Evolutionary conservation across 495 filamentous ascomycete genomes (phyloP), one percentile per base, ranked within the genome.

Genomic region (Xylaria grammica): DNA sequence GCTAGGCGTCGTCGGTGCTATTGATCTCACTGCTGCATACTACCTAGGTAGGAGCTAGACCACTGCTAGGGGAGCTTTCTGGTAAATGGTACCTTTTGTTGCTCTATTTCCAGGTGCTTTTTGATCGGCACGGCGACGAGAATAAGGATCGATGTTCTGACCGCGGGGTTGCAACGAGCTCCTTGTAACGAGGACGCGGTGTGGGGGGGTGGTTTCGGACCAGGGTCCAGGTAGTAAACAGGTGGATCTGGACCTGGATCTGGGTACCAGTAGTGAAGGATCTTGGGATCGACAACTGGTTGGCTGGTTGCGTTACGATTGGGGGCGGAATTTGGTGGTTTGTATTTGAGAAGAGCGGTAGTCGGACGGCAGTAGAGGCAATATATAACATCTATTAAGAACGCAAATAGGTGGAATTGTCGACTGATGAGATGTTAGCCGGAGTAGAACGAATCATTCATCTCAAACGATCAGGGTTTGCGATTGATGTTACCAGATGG

Each of bases 141-240:
- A 48, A 48, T 48, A 17, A 29, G n/a, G 19, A 46, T 48, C 36
- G 56, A 20, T 48, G 29, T 17, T 51, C 38, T 48, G 50, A 11
- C 44, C n/a, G 40, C 52, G 60, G 60, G 60, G 50, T 63, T 62
- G 60, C 60, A 54, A 44, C n/a, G n/a, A n/a, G n/a, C n/a, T n/a
- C n/a, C n/a, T n/a, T n/a, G n/a, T n/a, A n/a, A n/a, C 40, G 42
- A 62, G 50, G 60, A 30, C 51, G 50, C 50, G 19, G 26, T 22
- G 19, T 45, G 59, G 40, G 54, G n/a, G 65, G 60, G 63, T 29
- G 46, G 71, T 60, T 62, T 68, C 62, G 69, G 63, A 66, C 57
- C 67, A 67, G 69, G 67, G 58, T 69, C 56, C 51, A 59, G 45
- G 61, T 63, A 57, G 32, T 17, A 24, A 38, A 57, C 36, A 36